phyloP scores from a whole-genome alignment of 495 filamentous ascomycete genomes.

The Aspergillus ellipticus region DNA sequence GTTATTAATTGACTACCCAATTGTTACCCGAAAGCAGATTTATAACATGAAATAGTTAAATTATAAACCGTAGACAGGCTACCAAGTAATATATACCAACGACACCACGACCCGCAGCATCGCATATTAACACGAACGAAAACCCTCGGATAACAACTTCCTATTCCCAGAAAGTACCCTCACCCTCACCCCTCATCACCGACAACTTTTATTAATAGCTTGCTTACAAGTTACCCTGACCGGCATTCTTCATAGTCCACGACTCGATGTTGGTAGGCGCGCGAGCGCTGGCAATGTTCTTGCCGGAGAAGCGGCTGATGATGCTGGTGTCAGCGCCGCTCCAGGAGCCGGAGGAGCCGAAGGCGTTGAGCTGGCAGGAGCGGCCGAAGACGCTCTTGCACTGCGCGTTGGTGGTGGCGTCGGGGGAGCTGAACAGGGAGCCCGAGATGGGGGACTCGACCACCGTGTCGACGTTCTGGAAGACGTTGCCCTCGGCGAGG shows the following conservation, averaged over 20 bases:
- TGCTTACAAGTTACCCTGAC: neutral
- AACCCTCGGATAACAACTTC: no score
- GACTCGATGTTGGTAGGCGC: slow-evolving; percentile 29
- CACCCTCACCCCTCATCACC: no score
- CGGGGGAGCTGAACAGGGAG: slow-evolving; percentile 41
- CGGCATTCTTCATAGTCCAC: slow-evolving; percentile 5
- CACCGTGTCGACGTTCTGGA: slow-evolving; percentile 44
- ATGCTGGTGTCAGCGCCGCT: slow-evolving; percentile 35
- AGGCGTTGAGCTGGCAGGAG: slow-evolving; percentile 44
- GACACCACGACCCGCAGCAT: no score
- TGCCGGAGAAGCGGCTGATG: slow-evolving; percentile 46
- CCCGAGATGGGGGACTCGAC: slow-evolving; percentile 31
- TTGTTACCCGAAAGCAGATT: no score
- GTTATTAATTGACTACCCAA: no score
- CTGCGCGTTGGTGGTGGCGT: slow-evolving; percentile 29
- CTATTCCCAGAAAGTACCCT: no score
- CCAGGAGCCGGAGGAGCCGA: slow-evolving; percentile 40
- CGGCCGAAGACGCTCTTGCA: slow-evolving; percentile 44
- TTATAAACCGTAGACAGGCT: no score
- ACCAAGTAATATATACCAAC: no score
- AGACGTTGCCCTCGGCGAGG: slow-evolving; percentile 58
- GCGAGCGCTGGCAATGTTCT: slow-evolving; percentile 44
- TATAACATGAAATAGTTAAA: no score
- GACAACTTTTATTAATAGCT: no score
- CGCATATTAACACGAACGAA: no score